Conservation (phyloP, 2,329 filamentous ascomycete species). For the Incumbomyces delicatus region DNA sequence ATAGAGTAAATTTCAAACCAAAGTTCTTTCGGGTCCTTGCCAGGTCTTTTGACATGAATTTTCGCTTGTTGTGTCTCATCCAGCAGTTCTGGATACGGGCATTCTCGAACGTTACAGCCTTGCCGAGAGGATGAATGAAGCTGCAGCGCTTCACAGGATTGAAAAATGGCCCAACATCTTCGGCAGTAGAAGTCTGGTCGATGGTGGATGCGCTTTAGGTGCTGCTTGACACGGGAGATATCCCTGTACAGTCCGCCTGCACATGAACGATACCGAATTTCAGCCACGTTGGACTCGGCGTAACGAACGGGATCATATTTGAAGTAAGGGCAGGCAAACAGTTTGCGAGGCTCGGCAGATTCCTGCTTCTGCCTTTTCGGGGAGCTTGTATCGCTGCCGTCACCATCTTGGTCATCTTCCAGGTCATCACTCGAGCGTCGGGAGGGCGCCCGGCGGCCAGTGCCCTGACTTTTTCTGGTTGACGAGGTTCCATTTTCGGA, state of each 20-base stretch:
- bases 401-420: constrained; percentile 16
- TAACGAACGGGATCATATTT: constrained; percentile 18
- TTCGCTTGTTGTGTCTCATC: constrained; percentile 14
- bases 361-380: constrained; percentile 18
- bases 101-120: constrained; percentile 12
- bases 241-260: constrained; percentile 18
- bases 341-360: constrained; percentile 7
- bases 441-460: neutral
- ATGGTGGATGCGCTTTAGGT: constrained; percentile 20
- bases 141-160: constrained; percentile 11
- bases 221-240: constrained; percentile 20
- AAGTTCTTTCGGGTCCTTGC: constrained; percentile 14
- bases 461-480: neutral
- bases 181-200: constrained; percentile 8
- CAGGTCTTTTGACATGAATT: constrained; percentile 18
- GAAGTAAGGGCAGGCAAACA: constrained; percentile 19
- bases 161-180: constrained; percentile 15
- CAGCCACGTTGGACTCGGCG: constrained; percentile 15
- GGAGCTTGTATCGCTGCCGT: constrained; percentile 8
- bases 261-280: constrained; percentile 18
- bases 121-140: constrained; percentile 7
- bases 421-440: constrained; percentile 2
- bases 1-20: constrained; percentile 19
- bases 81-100: constrained; percentile 20
- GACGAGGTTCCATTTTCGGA: neutral